Percentiles rank a stretch among this genome's conserved stretches.
Evolutionary conservation across 1,284 basidiomycete genomes (phyloP).

Genomic region (Amylostereum areolatum): DNA sequence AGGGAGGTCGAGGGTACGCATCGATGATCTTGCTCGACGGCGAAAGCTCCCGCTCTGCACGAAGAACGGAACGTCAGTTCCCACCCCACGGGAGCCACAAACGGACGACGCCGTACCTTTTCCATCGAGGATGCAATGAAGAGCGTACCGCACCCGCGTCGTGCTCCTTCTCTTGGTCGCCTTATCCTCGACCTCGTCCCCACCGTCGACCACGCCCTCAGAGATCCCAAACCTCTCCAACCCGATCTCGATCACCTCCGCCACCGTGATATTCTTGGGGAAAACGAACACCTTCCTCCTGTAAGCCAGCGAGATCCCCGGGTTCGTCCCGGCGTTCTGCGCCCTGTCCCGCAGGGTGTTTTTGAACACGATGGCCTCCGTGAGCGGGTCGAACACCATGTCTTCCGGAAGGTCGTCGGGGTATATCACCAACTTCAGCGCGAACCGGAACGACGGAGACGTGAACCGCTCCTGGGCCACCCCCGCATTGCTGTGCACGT

Average conservation of each 20-base stretch:
- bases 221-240: slow-evolving; percentile 89
- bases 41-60: slow-evolving; percentile 66
- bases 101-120: slow-evolving; percentile 47
- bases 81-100: slow-evolving; percentile 4
- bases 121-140: slow-evolving; percentile 55
- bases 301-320: slow-evolving; percentile 52
- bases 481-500: slow-evolving; percentile 14
- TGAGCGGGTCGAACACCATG: slow-evolving; percentile 87
- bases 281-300: slow-evolving; percentile 78
- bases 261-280: slow-evolving; percentile 91
- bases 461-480: slow-evolving; percentile 60
- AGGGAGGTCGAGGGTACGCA: slow-evolving; percentile 74
- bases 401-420: slow-evolving; percentile 89
- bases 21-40: slow-evolving; percentile 82
- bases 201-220: slow-evolving; percentile 95
- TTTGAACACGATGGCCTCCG: slow-evolving; percentile 86
- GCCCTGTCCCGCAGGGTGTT: slow-evolving; percentile 53
- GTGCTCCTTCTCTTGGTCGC: slow-evolving; percentile 74
- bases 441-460: slow-evolving; percentile 77
- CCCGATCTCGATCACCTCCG: slow-evolving; percentile 91
- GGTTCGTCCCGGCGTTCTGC: slow-evolving; percentile 33
- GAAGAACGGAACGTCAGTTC: slow-evolving; percentile 4
- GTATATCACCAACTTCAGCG: slow-evolving; percentile 82
- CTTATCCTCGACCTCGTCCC: slow-evolving; percentile 95
- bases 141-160: slow-evolving; percentile 73